Base-by-base conservation (phyloP, 257 asterid species). In the Schizonepeta tenuifolia region DNA sequence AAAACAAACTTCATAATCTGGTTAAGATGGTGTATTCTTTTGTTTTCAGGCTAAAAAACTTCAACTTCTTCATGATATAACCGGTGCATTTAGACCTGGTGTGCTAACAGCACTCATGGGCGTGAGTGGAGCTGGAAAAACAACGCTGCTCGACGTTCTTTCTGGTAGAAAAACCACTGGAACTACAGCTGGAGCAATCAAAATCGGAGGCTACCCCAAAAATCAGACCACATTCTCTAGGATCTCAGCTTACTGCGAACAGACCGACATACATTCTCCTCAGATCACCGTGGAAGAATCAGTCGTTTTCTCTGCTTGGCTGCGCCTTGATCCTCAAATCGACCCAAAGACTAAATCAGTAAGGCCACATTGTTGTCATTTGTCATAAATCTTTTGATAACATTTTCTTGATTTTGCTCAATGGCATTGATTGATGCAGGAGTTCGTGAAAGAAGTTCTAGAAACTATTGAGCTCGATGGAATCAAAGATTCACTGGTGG, bases 81-180 rank as follows among this genome's bases (percentile, higher is more conserved):
- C 87, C 0, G 85, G 85, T 31, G 69, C 87, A 57, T 75, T 86
- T 61, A 83, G 84, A 36, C 87, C 88, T 17, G 88, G 91, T 21
- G 67, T 86, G 44, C 85, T 83, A 28, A 81, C 88, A 8, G 90
- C 90, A 65, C 83, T 86, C 67, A 83, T 86, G 90, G 90, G 90
- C 9, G 88, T 86, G 18, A 86, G 88, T 51, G 91, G 91, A 41
- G 91, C 91, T 51, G 91, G 91, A 18, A 86, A 86, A 75, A 86
- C 88, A 49, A 83, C 88, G 21, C 88, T 86, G 57, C 83, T 86
- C 12, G 91, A 86, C 64, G 88, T 86, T 41, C 88, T 86, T 57
- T 68, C 91, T 47, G 90, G 90, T 20, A 70, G 90, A 71, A 83
- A 86, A 75, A 83, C 83, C 13, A 72, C 82, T 38, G 90, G 90